phyloP scores from a whole-genome alignment of 768 basidiomycete genomes.

The Paxillus ammoniavirescens region DNA sequence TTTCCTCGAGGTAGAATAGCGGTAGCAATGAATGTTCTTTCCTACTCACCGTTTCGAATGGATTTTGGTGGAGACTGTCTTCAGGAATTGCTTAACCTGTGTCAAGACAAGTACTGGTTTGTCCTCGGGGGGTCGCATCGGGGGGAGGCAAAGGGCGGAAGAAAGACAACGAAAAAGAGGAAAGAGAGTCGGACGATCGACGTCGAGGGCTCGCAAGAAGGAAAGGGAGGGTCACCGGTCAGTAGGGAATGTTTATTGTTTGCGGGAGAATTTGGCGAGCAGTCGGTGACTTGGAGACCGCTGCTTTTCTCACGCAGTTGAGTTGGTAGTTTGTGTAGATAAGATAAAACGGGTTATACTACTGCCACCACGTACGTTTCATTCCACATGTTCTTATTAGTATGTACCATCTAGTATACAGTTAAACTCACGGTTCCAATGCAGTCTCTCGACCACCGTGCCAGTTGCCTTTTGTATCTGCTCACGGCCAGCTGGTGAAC shows the following conservation, averaged over 20 bases:
- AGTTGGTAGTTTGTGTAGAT: too few relatives aligned
- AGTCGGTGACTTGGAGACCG: too few relatives aligned
- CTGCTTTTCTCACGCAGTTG: neutral
- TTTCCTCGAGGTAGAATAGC: neutral
- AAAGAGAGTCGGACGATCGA: slow-evolving; percentile 1
- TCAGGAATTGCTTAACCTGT: slow-evolving; percentile 16
- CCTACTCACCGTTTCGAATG: slow-evolving; percentile 19
- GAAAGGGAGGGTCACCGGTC: neutral
- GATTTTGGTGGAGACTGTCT: slow-evolving; percentile 16
- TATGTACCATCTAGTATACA: too few relatives aligned
- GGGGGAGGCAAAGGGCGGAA: neutral
- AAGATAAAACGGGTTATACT: too few relatives aligned
- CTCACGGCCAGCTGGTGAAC: neutral
- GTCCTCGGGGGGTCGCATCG: slow-evolving; percentile 14
- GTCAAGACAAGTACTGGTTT: slow-evolving; percentile 16
- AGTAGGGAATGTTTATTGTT: neutral
- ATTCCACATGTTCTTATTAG: too few relatives aligned
- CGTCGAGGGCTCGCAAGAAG: neutral
- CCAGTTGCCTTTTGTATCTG: neutral
- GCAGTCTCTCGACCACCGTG: neutral
- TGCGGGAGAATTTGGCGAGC: neutral
- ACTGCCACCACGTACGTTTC: too few relatives aligned
- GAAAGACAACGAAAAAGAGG: neutral
- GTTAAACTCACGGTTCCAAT: too few relatives aligned
- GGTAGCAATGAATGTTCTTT: neutral